Percentiles rank a stretch among this genome's conserved stretches.
phyloP scores from a whole-genome alignment of 176 grass and related monocot genomes.

The Oryza meridionalis region DNA sequence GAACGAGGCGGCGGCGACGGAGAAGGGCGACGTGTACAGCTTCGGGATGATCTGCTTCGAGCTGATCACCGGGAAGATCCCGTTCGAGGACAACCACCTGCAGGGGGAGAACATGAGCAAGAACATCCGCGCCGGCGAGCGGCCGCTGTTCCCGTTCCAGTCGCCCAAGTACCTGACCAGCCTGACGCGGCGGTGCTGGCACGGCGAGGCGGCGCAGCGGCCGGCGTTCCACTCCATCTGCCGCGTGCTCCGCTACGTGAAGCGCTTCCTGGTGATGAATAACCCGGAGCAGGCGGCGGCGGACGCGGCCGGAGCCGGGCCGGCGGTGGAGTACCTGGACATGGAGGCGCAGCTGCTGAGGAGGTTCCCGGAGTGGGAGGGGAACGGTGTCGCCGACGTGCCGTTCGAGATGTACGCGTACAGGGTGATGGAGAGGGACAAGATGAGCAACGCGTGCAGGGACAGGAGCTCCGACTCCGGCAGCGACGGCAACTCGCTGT shows the following conservation, averaged over 20 bases:
- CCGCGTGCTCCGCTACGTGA: constrained; percentile 77
- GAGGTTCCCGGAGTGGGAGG: constrained; percentile 55
- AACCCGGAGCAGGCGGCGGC: constrained; percentile 44
- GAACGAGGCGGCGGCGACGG: constrained; percentile 31
- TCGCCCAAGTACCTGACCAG: constrained; percentile 75
- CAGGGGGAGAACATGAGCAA: constrained; percentile 91
- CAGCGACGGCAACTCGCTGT: constrained; percentile 65
- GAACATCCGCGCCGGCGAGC: constrained; percentile 82
- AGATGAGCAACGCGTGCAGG: not conserved
- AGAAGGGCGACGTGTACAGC: constrained; percentile 91
- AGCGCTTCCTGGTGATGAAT: constrained; percentile 77
- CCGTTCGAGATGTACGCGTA: constrained; percentile 96
- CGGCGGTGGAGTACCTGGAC: constrained; percentile 71
- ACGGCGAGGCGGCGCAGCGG: constrained; percentile 72
- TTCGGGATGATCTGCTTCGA: constrained; percentile 94
- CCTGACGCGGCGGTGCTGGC: constrained; percentile 86
- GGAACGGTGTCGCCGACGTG: constrained; percentile 50
- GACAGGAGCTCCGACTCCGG: constrained; percentile 70
- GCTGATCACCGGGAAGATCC: constrained; percentile 85
- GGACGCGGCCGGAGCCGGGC: constrained; percentile 26
- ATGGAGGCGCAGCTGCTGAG: constrained; percentile 62
- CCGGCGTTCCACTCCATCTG: constrained; percentile 78
- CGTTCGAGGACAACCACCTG: constrained; percentile 94
- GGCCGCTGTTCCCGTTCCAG: constrained; percentile 83
- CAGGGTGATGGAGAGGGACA: constrained; percentile 77